Conservation (phyloP, 441 rosid species). For the Manihot esculenta region DNA sequence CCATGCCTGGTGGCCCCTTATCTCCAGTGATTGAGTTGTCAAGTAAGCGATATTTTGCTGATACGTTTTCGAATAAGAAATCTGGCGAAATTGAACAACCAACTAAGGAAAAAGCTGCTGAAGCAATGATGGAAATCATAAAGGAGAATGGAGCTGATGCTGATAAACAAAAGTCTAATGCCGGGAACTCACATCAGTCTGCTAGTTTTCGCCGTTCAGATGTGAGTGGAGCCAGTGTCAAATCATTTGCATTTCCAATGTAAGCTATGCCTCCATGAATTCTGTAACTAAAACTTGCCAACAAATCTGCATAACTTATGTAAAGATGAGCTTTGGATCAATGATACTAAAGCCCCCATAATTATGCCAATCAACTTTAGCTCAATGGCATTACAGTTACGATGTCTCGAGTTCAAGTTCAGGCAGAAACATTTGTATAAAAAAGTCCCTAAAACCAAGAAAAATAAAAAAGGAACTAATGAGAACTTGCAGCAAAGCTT, state of each 20-base stretch:
- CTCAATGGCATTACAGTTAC: no score
- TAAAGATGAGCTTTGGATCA: no score
- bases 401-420: no score
- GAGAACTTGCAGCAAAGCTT: no score
- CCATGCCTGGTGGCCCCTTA: conserved; percentile 29
- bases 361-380: no score
- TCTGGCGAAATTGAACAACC: conserved; percentile 15
- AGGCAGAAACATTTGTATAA: no score
- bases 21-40: conserved; percentile 32
- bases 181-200: conserved; percentile 3
- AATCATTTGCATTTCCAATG: conserved; percentile 79
- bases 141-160: conserved; percentile 40
- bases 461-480: no score
- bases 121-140: conserved; percentile 52
- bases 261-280: conserved; percentile 30
- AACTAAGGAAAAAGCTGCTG: conserved; percentile 49
- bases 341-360: no score
- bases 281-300: neutral
- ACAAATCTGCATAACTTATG: no score
- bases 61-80: conserved; percentile 1
- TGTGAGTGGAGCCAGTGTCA: conserved; percentile 41
- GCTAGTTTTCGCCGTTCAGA: conserved; percentile 42
- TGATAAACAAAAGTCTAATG: conserved; percentile 20
- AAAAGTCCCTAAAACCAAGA: no score
- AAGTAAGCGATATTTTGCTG: conserved; percentile 22